Base-by-base conservation (phyloP, 768 basidiomycete species). In the Galerina marginata region DNA sequence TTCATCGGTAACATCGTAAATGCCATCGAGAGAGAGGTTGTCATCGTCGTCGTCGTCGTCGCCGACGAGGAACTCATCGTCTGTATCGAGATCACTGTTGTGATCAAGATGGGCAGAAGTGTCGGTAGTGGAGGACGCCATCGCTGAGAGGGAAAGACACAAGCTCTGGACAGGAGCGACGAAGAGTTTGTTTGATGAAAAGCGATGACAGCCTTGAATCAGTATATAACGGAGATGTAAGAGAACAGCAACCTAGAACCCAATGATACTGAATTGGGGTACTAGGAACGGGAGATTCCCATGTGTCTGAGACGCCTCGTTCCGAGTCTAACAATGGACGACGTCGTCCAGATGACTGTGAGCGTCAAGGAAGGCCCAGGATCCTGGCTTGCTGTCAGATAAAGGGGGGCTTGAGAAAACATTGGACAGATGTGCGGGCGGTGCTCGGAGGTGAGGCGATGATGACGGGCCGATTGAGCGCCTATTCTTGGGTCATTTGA, bases 11-110 rank as follows among this genome's bases (percentile, higher is more conserved):
- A 39, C 14, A 12, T 40, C 20, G 51, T 52, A 40, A 39, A 52
- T 52, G 36, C 51, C 51, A 20, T 52, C 51, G 9, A 52, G 51
- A 39, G 51, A 52, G 14, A 52, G 51, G 48, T 50, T 45, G 37
- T 64, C 63, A 23, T 51, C 63, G 26, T 60, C 63, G 44, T 64
- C 62, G 11, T 50, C 63, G 26, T 29, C 42, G 9, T 20, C 20
- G 20, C 20, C 20, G 20, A 20, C 20, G 20, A 58, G 52, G 40
- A 51, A 59, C 26, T 59, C 58, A 38, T 51, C 51, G 16, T 53
- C 45, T 9, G 20, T 10, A 9, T 38, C 45, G 45, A 47, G 23
- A 42, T 60, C 37, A 43, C 40, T 52, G 25, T 47, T 25, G 36
- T 47, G 20, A 25, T 42, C 49, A n/a, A 42, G 37, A 36, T 2